Percentiles rank a stretch among this genome's conserved stretches.
phyloP scores from a whole-genome alignment of 163 green algal species.

The Chloromonas sp. region DNA sequence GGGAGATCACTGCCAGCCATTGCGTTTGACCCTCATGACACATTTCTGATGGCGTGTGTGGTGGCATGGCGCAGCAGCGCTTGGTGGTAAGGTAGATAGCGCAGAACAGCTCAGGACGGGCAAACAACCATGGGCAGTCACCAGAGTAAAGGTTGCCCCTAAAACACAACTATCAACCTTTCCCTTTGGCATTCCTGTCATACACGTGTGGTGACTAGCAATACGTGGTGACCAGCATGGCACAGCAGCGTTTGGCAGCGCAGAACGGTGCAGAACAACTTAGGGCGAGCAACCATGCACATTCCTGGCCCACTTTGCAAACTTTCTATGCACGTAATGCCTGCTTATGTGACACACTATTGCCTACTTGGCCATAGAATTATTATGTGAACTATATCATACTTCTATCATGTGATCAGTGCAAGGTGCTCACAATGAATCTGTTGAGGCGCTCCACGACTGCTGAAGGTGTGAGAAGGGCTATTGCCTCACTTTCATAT shows the following conservation, averaged over 20 bases:
- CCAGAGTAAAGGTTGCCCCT: no score
- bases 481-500: background rate
- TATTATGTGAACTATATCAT: background rate
- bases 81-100: background rate
- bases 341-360: background rate
- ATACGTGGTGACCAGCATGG: no score
- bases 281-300: background rate
- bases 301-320: background rate
- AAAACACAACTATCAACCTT: no score
- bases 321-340: background rate
- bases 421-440: slow-evolving; percentile 46
- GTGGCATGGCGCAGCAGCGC: background rate
- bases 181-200: no score
- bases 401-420: background rate
- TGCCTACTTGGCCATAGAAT: background rate
- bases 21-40: background rate
- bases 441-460: slow-evolving; percentile 84
- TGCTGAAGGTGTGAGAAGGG: slow-evolving; percentile 61
- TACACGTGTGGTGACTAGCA: no score
- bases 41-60: background rate
- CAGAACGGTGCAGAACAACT: background rate
- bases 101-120: background rate
- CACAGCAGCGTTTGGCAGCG: no score
- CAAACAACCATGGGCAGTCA: background rate
- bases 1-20: background rate